phyloP scores from a whole-genome alignment of 1,139 yeast species.

The Hansenula sp. region DNA sequence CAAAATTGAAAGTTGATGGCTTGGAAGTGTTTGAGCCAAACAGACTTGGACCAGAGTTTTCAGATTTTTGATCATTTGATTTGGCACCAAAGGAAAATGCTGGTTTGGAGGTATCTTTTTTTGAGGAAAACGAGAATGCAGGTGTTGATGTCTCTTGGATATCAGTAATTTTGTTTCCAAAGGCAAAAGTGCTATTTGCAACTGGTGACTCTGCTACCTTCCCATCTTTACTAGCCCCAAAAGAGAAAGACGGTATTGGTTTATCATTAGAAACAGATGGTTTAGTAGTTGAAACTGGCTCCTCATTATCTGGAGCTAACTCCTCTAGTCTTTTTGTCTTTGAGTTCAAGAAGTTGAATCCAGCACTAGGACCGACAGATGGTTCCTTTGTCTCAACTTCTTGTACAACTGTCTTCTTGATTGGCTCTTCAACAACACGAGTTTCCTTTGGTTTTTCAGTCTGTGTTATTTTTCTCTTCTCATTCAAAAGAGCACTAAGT shows the following conservation, averaged over 20 bases:
- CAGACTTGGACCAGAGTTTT: background rate
- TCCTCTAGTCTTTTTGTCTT: slow-evolving; percentile 3
- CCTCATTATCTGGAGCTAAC: background rate
- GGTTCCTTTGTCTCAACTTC: background rate
- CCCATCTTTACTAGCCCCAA: background rate
- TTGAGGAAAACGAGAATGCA: background rate
- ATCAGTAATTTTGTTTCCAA: background rate
- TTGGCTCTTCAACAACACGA: background rate
- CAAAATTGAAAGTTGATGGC: background rate
- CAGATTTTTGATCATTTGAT: background rate
- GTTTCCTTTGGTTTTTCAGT: slow-evolving; percentile 1
- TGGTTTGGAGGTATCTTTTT: background rate
- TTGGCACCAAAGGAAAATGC: background rate
- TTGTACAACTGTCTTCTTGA: background rate
- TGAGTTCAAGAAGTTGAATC: slow-evolving; percentile 19
- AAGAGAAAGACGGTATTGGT: background rate
- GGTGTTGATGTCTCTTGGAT: slow-evolving; percentile 4
- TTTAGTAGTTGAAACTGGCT: background rate
- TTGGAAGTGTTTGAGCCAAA: background rate
- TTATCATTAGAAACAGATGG: background rate
- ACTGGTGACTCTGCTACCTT: background rate
- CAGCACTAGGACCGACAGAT: slow-evolving; percentile 23
- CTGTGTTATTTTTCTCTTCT: slow-evolving; percentile 11
- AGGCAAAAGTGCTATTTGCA: background rate
- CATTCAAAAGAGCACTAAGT: slow-evolving; percentile 11